phyloP scores from a whole-genome alignment of 2,329 filamentous ascomycete genomes.

The Fusarium stilboides region DNA sequence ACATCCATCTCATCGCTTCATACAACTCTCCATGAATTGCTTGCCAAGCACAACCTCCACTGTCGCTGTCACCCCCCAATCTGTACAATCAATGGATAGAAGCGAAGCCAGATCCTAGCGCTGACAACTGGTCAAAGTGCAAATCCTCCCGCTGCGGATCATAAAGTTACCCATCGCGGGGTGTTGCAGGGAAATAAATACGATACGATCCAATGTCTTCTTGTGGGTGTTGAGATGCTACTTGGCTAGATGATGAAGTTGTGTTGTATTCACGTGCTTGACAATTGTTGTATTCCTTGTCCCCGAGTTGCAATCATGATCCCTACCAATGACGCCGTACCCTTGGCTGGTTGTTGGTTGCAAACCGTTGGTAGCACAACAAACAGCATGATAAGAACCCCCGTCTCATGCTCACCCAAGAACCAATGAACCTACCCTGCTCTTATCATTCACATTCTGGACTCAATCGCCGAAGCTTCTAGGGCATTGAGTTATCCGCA shows the following conservation, averaged over 20 bases:
- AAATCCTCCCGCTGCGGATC: conserved; percentile 3
- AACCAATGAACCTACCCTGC: not conserved
- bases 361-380: conserved; percentile 9
- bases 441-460: conserved; percentile 13
- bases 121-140: conserved; percentile 27
- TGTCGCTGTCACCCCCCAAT: not conserved
- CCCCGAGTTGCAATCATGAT: not conserved
- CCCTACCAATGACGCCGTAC: not conserved
- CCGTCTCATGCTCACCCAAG: not conserved
- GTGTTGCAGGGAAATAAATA: not conserved
- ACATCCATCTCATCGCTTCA: no score
- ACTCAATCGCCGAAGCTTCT: not conserved
- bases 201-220: not conserved
- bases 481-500: not conserved
- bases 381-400: conserved; percentile 12
- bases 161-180: not conserved
- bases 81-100: conserved; percentile 10
- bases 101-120: not conserved
- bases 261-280: not conserved
- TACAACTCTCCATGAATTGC: not conserved
- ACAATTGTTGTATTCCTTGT: no score
- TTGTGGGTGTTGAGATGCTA: not conserved
- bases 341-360: not conserved
- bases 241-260: not conserved
- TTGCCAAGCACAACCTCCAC: not conserved